phyloP scores from a whole-genome alignment of 306 rosid genomes.

The Oemleria cerasiformis region DNA sequence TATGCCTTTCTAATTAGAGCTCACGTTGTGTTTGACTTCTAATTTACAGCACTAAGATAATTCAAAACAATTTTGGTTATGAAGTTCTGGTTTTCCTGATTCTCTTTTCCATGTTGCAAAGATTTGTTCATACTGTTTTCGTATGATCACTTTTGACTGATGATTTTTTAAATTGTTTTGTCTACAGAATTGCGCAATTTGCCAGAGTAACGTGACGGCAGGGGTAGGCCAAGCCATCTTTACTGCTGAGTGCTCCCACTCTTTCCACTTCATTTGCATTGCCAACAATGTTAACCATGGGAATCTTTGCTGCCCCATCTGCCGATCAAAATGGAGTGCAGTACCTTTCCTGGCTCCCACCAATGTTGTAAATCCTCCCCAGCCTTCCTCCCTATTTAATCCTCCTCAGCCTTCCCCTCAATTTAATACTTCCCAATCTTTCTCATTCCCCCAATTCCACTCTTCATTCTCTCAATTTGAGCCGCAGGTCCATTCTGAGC shows the following conservation, averaged over 20 bases:
- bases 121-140: background rate
- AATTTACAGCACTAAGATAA: background rate
- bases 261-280: slow-evolving; percentile 15
- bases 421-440: too few species aligned
- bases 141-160: too few species aligned
- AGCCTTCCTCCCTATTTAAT: background rate
- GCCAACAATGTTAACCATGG: slow-evolving; percentile 15
- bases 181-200: slow-evolving; percentile 17
- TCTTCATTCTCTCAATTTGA: too few species aligned
- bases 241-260: slow-evolving; percentile 19
- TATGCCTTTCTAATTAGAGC: background rate
- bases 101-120: background rate
- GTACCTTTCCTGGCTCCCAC: slow-evolving; percentile 8
- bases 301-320: slow-evolving; percentile 12
- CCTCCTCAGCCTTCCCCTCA: background rate
- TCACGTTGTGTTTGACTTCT: background rate
- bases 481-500: background rate
- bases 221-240: slow-evolving; percentile 14
- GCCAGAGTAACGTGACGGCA: slow-evolving; percentile 1
- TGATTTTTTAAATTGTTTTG: background rate
- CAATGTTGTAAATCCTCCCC: background rate
- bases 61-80: background rate
- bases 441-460: too few species aligned
- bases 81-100: background rate
- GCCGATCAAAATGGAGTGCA: slow-evolving; percentile 1